Evolutionary conservation across 495 filamentous ascomycete species (phyloP).

Genomic region (Daldinia grandis): DNA sequence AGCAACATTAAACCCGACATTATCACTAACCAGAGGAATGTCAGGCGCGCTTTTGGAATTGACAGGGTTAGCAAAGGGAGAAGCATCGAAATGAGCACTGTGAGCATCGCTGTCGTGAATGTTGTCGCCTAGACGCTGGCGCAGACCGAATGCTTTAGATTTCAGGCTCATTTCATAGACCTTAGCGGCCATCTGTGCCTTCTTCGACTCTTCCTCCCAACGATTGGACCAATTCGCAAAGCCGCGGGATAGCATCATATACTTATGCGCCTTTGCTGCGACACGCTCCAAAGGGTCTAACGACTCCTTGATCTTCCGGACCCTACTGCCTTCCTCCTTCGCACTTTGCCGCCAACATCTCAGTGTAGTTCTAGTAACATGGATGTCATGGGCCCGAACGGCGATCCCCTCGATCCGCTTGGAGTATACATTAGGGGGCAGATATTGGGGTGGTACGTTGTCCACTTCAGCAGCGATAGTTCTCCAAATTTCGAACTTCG

Average conservation of each 20-base stretch:
- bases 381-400: slow-evolving; percentile 39
- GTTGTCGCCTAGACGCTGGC: not conserved
- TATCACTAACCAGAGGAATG: not conserved
- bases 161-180: slow-evolving; percentile 44
- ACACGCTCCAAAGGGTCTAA: slow-evolving; percentile 68
- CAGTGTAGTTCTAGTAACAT: slow-evolving; percentile 25
- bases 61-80: not conserved
- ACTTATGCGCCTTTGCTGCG: slow-evolving; percentile 67
- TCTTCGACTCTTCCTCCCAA: slow-evolving; percentile 64
- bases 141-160: slow-evolving; percentile 39
- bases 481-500: slow-evolving; percentile 40
- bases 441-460: slow-evolving; percentile 18
- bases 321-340: slow-evolving; percentile 25
- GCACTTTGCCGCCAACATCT: slow-evolving; percentile 38
- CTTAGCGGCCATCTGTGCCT: slow-evolving; percentile 43
- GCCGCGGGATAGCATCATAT: slow-evolving; percentile 73
- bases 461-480: slow-evolving; percentile 31
- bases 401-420: slow-evolving; percentile 44
- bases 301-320: slow-evolving; percentile 64
- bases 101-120: not conserved
- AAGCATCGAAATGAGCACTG: not conserved
- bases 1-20: not conserved
- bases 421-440: slow-evolving; percentile 41
- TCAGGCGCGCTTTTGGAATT: not conserved
- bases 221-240: slow-evolving; percentile 78